Conservation (phyloP, 2,329 filamentous ascomycete genomes). For the Aspergillus calidoustus region DNA sequence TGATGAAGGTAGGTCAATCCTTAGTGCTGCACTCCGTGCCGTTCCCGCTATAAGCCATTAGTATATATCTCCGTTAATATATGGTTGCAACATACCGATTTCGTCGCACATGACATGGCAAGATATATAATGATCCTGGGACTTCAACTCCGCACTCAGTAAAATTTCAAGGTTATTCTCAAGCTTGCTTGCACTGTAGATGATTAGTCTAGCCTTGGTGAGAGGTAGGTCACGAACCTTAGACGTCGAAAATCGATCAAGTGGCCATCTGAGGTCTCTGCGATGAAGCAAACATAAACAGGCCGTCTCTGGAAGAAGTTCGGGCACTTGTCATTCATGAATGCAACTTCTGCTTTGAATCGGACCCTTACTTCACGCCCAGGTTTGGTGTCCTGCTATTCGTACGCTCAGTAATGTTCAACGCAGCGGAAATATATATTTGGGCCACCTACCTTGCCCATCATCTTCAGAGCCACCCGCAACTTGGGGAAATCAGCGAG, state of each 20-base stretch:
- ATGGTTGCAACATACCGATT: constrained; percentile 59
- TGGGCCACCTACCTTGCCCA: constrained; percentile 49
- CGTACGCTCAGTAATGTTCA: constrained; percentile 14
- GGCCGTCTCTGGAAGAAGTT: constrained; percentile 66
- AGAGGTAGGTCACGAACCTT: constrained; percentile 47
- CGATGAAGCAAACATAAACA: constrained; percentile 74
- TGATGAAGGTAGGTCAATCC: constrained; percentile 53
- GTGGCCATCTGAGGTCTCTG: constrained; percentile 70
- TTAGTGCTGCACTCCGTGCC: constrained; percentile 57
- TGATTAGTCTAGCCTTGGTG: constrained; percentile 28
- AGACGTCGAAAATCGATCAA: constrained; percentile 71
- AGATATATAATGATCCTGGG: constrained; percentile 61
- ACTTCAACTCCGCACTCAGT: constrained; percentile 62
- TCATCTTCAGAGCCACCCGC: constrained; percentile 58
- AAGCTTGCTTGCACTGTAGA: constrained; percentile 65
- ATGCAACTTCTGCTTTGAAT: constrained; percentile 70
- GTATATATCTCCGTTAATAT: neutral
- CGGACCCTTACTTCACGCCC: constrained; percentile 59
- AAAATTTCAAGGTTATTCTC: constrained; percentile 64
- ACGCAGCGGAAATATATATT: constrained; percentile 11
- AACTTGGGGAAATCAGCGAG: constrained; percentile 74
- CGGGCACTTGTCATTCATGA: constrained; percentile 67
- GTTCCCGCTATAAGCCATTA: constrained; percentile 57
- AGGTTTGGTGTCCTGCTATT: constrained; percentile 35
- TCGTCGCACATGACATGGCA: constrained; percentile 83